Evolutionary conservation across 1,284 basidiomycete species (phyloP).

Genomic region (Sutorius eximius): DNA sequence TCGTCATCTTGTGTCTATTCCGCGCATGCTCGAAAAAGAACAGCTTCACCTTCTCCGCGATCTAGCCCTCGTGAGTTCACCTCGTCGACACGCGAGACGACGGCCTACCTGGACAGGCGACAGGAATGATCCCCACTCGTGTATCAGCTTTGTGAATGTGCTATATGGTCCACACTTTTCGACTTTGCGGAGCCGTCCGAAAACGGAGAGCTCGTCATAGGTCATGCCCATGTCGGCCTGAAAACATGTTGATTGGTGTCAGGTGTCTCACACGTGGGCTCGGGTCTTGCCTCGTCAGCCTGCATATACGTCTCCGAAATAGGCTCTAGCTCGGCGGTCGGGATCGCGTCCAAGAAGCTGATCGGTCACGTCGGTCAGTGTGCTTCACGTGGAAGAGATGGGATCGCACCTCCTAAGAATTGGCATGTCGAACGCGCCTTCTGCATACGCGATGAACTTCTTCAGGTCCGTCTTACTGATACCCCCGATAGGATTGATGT

Average conservation of each 20-base stretch:
- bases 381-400: not conserved
- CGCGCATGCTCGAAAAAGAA: conserved; percentile 98
- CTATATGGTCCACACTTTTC: conserved; percentile 97
- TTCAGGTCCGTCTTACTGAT: conserved; percentile 98
- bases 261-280: not conserved
- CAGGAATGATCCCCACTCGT: conserved; percentile 85
- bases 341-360: conserved; percentile 89
- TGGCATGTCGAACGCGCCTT: conserved; percentile 78
- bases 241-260: not conserved
- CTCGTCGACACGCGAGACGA: not conserved
- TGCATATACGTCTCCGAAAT: conserved; percentile 94
- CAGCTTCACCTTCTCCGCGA: conserved; percentile 95
- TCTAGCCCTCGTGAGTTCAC: conserved; percentile 44
- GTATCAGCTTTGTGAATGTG: conserved; percentile 92
- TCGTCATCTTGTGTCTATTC: conserved; percentile 99
- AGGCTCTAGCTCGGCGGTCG: conserved; percentile 96
- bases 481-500: conserved; percentile 97
- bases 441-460: conserved; percentile 89
- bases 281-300: conserved; percentile 76
- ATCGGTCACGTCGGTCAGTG: not conserved
- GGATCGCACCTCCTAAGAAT: conserved; percentile 68
- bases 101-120: conserved; percentile 73
- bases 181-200: conserved; percentile 91
- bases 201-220: conserved; percentile 94
- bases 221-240: conserved; percentile 99